Base-by-base conservation (phyloP, 768 basidiomycete species). In the Termitomyces sp. region DNA sequence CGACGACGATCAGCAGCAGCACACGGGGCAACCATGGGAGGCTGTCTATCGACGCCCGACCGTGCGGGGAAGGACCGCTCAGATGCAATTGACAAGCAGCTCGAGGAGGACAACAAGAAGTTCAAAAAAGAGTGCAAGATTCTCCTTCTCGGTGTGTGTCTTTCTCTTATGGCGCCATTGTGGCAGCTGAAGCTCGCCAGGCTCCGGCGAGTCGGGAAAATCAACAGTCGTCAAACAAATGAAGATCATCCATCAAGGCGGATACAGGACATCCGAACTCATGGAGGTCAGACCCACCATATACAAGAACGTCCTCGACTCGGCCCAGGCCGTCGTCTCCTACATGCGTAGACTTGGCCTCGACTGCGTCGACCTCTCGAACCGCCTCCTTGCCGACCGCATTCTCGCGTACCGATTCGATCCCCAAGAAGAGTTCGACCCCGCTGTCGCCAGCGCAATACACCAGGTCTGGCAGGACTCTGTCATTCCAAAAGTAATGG, bases 121-220 rank as follows among this genome's bases (percentile, higher is more conserved):
- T 89, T 88, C 63, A 87, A 87, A 70, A 85, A 86, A 65, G 94
- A 95, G 69, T 94, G 92, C 77, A 96, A 96, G 81, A 94, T 97
- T 62, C 74, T 97, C 22, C 75, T 97, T 7, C 78, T 97, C 12
- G 94, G 93, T 91, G 59, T 47, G 91, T 78, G 4, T 9, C 48
- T 13, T 33, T 9, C 12, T 42, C 20, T 10, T 45, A 8, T 24
- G 8, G 8, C 0, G n/a, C 20, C n/a, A 8, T 37, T 20, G n/a
- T 41, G n/a, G n/a, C 9, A 24, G 2, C 37, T 54, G 6, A 45
- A 29, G 5, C 1, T 89, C 1, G 86, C 92, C 89, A 95, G 94
- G 95, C 55, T 95, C 94, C 13, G 94, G 94, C 65, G 94, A 96
- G 76, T 92, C 90, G 0, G 95, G 95, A 9, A 98, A 98, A 74